Base-by-base conservation (phyloP, 495 filamentous ascomycete genomes). In the Penicillium paxilli region DNA sequence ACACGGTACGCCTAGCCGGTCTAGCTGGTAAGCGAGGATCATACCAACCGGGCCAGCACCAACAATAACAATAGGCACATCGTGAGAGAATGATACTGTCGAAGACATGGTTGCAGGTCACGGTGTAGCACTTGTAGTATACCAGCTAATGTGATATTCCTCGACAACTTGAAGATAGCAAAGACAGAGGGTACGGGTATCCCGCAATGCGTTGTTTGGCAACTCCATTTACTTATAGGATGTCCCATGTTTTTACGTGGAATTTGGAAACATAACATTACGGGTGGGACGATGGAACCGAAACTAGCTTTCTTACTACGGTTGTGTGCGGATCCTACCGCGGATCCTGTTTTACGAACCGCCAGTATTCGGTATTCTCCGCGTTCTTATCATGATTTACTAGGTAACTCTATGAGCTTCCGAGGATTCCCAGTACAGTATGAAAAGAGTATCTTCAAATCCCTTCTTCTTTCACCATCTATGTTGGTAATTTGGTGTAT, bases 31-130 rank as follows among this genome's bases (percentile, higher is more conserved):
- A 4, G 68, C 65, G 5, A 57, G 38, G 0, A 71, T 17, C 47
- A 71, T 38, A 47, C 53, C 63, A 26, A 62, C 46, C 21, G 32
- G 17, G 16, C 63, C 67, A 1, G 44, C 65, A 26, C 67, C 65
- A 6, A 61, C 65, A 19, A 70, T 57, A 2, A 62, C 26, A 11
- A 37, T 20, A 16, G 38, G 40, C 17, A 42, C 40, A 42, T 42
- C 40, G 6, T 42, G 40, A 5, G 40, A 42, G 40, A 42, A 42
- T 22, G 40, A 42, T 23, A 42, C 40, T 22, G 40, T 22, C n/a
- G 21, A 42, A 12, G 40, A 22, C 40, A 42, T 42, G 19, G 21
- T 23, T 22, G 4, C 21, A 21, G 23, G n/a, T n/a, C n/a, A n/a
- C n/a, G n/a, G n/a, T n/a, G n/a, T n/a, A n/a, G n/a, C n/a, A n/a